Evolutionary conservation across 768 basidiomycete genomes (phyloP), one percentile per base, ranked within the genome.

Genomic region (Lepiota brunneoincarnata): DNA sequence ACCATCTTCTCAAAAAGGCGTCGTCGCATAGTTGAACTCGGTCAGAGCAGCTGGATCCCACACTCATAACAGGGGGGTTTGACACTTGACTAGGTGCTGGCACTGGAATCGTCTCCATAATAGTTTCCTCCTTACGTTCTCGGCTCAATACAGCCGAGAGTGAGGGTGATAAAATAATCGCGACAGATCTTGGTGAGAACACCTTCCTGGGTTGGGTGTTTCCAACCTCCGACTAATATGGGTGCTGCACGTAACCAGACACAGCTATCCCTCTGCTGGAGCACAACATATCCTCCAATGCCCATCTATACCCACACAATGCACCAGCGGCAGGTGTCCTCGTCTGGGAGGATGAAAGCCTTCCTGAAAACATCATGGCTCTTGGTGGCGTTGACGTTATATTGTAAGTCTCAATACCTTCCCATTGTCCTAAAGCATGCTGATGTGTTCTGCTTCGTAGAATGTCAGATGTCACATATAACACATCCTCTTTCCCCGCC

Each of bases 391-490:
- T 90, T 35, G 84, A 92, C 62, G 71, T 81, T 35, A 81, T 96
- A 49, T 66, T 93, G 90, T 91, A 67, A 55, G 87, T 75, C 9
- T 18, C 24, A 39, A 36, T 9, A 50, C 35, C 7, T 31, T 26
- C 47, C 49, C 3, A 24, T 36, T 6, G n/a, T 11, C 38, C 17
- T n/a, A 21, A 14, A n/a, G 28, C 17, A 21, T 20, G 35, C 2
- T 24, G 9, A 50, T 43, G 7, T 26, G n/a, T n/a, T n/a, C n/a
- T n/a, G n/a, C n/a, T 20, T 36, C 46, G 14, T 59, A 94, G 93
- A 40, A 92, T 95, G 84, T 90, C 93, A 11, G 94, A 97, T 61
- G 91, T 95, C 6, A 87, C 92, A 1, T 96, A 95, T 73, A 96
- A 96, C 70, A 91, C 90, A 0, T 72, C 84, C 1, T 88, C 91